A percentile compares a stretch with the other conserved stretches of the same genome.
These are phyloP conservation scores for Aquilaria malaccensis DNA, from an alignment of 345 rosid species.

Conservation along the genomic window DNA sequence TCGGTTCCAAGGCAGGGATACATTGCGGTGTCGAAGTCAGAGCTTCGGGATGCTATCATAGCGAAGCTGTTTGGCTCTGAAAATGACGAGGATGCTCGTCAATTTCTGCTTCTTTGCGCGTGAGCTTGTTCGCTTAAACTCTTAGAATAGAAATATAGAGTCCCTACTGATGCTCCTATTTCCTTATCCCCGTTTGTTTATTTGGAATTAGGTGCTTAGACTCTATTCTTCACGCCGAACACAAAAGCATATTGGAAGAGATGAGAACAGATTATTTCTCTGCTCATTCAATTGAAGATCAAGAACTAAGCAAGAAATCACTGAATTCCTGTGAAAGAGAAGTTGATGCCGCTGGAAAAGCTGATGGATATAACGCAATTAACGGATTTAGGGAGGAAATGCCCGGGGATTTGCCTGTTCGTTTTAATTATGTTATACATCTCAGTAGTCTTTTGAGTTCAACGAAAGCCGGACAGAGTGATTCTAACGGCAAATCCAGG, in stretches of 20 bases:
- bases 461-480: constrained; percentile 23
- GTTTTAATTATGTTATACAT: constrained; percentile 37
- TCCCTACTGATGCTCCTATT: too few relatives aligned
- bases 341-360: constrained; percentile 16
- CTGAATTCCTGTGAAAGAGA: constrained; percentile 15
- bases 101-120: constrained; percentile 67
- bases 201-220: constrained; percentile 55
- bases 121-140: constrained; percentile 20
- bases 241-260: constrained; percentile 65
- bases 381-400: constrained; percentile 20
- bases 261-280: constrained; percentile 65
- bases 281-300: constrained; percentile 29
- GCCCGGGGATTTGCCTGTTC: constrained; percentile 18
- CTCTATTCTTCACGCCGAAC: constrained; percentile 86
- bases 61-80: constrained; percentile 38
- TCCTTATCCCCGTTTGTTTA: background rate
- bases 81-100: constrained; percentile 35
- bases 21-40: constrained; percentile 65
- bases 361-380: constrained; percentile 19
- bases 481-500: constrained; percentile 36
- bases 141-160: too few relatives aligned
- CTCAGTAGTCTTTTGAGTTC: constrained; percentile 46
- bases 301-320: constrained; percentile 8
- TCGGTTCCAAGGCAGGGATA: constrained; percentile 70
- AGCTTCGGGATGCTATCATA: constrained; percentile 57